These are phyloP conservation scores for Boletellus deceptivus DNA, from an alignment of 1,284 basidiomycete genomes.

Conservation along the genomic window DNA sequence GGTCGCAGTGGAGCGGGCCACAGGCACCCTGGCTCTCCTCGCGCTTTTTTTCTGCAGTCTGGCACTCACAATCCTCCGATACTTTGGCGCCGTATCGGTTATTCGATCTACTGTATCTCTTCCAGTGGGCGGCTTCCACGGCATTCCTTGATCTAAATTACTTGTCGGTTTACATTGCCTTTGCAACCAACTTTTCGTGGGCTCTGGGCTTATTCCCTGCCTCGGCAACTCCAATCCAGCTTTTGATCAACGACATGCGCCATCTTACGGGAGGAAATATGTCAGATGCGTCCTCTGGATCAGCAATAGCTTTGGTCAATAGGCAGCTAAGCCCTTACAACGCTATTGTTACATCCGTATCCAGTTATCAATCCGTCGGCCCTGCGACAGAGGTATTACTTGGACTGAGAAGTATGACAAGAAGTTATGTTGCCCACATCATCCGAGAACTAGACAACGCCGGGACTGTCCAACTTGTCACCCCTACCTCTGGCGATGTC, in stretches of 20 bases:
- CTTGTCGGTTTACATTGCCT: constrained; percentile 78
- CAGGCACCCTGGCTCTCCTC: constrained; percentile 67
- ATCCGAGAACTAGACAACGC: constrained; percentile 19
- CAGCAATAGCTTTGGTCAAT: constrained; percentile 74
- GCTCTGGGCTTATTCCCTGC: constrained; percentile 78
- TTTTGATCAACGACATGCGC: constrained; percentile 80
- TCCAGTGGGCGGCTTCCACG: constrained; percentile 78
- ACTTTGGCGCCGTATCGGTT: constrained; percentile 60
- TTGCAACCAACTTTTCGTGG: constrained; percentile 88
- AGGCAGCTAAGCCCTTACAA: constrained; percentile 80
- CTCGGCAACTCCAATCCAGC: constrained; percentile 58
- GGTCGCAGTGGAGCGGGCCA: constrained; percentile 73
- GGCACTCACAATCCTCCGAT: constrained; percentile 57
- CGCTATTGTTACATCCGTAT: constrained; percentile 16
- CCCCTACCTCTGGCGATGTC: constrained; percentile 57
- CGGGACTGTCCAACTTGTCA: constrained; percentile 64
- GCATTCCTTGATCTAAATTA: constrained; percentile 85
- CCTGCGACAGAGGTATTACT: constrained; percentile 9
- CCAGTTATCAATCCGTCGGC: background rate
- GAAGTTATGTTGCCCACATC: constrained; percentile 1
- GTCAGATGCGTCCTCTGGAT: constrained; percentile 51
- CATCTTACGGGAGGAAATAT: constrained; percentile 77
- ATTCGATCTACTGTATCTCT: constrained; percentile 79
- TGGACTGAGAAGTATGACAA: constrained; percentile 9
- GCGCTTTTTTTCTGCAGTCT: constrained; percentile 64